Conservation (phyloP, 1,284 basidiomycete genomes). For the Ustilago esculenta region DNA sequence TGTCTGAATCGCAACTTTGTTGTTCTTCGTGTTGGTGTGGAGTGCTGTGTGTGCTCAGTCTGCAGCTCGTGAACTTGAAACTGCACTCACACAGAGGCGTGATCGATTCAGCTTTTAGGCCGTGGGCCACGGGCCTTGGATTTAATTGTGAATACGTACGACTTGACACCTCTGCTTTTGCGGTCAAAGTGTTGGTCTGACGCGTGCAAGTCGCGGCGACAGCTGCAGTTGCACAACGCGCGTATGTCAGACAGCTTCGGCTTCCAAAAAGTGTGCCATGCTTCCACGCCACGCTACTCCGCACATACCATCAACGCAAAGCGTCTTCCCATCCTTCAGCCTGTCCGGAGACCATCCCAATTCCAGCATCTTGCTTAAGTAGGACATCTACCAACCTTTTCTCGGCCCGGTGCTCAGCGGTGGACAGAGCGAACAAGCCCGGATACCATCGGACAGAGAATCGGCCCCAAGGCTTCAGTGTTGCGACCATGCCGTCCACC, state of each 20-base stretch:
- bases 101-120: too few relatives aligned
- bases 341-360: too few relatives aligned
- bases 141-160: not conserved
- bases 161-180: conserved; percentile 14
- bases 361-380: too few relatives aligned
- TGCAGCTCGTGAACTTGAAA: not conserved
- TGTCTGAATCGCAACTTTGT: too few relatives aligned
- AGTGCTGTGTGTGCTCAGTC: conserved; percentile 15
- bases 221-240: conserved; percentile 18
- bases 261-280: conserved; percentile 9
- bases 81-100: too few relatives aligned
- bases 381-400: too few relatives aligned
- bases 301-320: too few relatives aligned
- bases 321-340: too few relatives aligned
- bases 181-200: conserved; percentile 22
- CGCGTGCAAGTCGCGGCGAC: conserved; percentile 6
- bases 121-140: too few relatives aligned
- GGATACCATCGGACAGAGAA: not conserved
- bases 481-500: conserved; percentile 18
- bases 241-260: not conserved
- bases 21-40: conserved; percentile 46
- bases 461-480: not conserved
- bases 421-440: not conserved
- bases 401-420: too few relatives aligned
- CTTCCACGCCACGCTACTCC: too few relatives aligned